Percentiles rank a stretch among this genome's conserved stretches.
Evolutionary conservation across 208 protist genomes (phyloP).

Genomic region (Trypanosoma avium): DNA sequence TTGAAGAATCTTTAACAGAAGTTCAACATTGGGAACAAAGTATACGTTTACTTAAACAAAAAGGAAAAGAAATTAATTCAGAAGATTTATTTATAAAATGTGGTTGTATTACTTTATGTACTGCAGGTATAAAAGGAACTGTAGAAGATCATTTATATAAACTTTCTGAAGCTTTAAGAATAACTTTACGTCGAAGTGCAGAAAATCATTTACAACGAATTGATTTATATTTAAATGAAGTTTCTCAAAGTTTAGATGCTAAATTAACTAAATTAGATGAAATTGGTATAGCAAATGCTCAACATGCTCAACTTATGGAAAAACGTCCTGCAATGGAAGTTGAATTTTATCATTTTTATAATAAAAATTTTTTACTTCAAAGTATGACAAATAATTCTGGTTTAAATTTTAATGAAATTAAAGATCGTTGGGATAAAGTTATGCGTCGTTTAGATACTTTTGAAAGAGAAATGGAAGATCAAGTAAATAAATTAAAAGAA

Average conservation of each 20-base stretch:
- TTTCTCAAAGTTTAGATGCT: constrained; percentile 65
- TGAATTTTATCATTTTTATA: constrained; percentile 92
- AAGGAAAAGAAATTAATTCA: constrained; percentile 93
- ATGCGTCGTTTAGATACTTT: constrained; percentile 92
- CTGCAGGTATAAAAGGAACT: constrained; percentile 89
- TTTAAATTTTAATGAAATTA: constrained; percentile 71
- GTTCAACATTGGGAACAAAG: constrained; percentile 96
- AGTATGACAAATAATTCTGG: constrained; percentile 79
- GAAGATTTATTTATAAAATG: constrained; percentile 93
- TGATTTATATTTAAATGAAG: constrained; percentile 80
- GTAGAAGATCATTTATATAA: constrained; percentile 94
- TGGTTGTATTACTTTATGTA: constrained; percentile 94
- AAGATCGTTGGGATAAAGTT: constrained; percentile 71
- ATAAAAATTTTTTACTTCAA: constrained; percentile 92
- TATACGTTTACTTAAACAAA: constrained; percentile 94
- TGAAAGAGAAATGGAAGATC: constrained; percentile 91
- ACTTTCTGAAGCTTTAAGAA: constrained; percentile 86
- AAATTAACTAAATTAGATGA: constrained; percentile 94
- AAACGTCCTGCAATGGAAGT: constrained; percentile 81
- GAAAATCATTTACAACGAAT: constrained; percentile 80
- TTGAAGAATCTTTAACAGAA: constrained; percentile 82
- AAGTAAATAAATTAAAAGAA: constrained; percentile 71
- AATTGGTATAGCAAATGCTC: constrained; percentile 88
- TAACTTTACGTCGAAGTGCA: constrained; percentile 83
- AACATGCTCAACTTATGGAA: constrained; percentile 78